Conservation (phyloP, 2,329 filamentous ascomycete species). For the Claviceps fusiformis region DNA sequence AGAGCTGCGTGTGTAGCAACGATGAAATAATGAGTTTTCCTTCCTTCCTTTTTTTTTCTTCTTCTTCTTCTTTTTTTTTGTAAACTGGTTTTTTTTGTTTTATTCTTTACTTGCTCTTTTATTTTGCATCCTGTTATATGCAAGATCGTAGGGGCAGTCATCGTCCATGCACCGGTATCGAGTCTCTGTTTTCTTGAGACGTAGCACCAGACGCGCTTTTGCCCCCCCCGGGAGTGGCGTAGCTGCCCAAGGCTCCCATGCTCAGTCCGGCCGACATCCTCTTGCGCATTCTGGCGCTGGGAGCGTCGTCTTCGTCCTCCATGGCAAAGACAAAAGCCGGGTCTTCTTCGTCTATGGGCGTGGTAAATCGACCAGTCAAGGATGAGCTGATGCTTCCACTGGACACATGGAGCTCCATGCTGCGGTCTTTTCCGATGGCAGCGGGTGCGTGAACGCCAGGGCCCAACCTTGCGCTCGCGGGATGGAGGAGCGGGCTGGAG, state of each 20-base stretch:
- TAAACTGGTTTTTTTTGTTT: background rate
- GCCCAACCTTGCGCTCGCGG: slow-evolving; percentile 28
- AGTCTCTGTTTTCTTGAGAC: slow-evolving; percentile 16
- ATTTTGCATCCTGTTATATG: no score
- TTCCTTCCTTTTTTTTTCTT: background rate
- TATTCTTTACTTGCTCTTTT: no score
- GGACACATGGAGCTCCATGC: slow-evolving; percentile 44
- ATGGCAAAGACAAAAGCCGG: slow-evolving; percentile 51
- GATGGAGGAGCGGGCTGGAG: slow-evolving; percentile 37
- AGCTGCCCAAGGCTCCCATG: slow-evolving; percentile 27
- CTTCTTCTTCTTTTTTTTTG: background rate
- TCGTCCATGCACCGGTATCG: slow-evolving; percentile 18
- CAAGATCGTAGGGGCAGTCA: slow-evolving; percentile 9
- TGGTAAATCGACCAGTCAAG: slow-evolving; percentile 44
- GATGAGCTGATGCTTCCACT: slow-evolving; percentile 43
- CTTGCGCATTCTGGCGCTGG: slow-evolving; percentile 32
- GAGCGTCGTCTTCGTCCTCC: slow-evolving; percentile 46
- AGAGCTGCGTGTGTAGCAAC: background rate
- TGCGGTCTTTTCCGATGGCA: slow-evolving; percentile 27
- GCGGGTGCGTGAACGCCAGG: slow-evolving; percentile 25
- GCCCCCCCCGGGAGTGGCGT: slow-evolving; percentile 22
- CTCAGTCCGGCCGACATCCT: slow-evolving; percentile 31
- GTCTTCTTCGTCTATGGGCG: slow-evolving; percentile 52
- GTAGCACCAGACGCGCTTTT: slow-evolving; percentile 14
- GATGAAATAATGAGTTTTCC: background rate